Base-by-base conservation (phyloP, 2,329 filamentous ascomycete species). In the Trichoderma sp. region DNA sequence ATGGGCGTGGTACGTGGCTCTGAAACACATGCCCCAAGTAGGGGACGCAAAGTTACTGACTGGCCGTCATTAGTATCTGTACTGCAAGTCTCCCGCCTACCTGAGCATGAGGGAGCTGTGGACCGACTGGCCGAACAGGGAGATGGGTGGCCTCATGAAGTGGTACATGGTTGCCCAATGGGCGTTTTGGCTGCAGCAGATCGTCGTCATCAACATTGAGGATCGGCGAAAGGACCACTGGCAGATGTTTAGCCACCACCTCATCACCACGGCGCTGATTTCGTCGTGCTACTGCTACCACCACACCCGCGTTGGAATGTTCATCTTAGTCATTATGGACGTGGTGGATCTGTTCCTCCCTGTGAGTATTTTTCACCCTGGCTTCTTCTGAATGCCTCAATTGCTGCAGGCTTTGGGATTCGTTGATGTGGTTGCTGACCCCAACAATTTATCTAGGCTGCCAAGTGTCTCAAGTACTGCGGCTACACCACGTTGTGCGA, bases 201-300 rank as follows among this genome's bases (percentile, higher is more conserved):
- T 98, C 71, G 83, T 97, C 35, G 92, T 97, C 68, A 92, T 98
- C 77, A 91, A 97, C 80, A 93, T 98, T 69, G 95, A 99, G 80
- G 92, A 96, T 80, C 89, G 91, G 72, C 88, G 95, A 75, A 98
- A 98, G 81, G 95, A 99, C 74, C 91, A 97, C 80, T 91, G 89
- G 82, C 94, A 98, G 80, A 98, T 98, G 95, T 89, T 98, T 72
- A 90, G 89, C 19, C 95, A 98, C 79, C 95, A 99, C 81, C 87
- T 97, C 76, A 89, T 98, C 77, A 99, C 95, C 22, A 92, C 90
- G 74, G 83, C 84, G 5, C 87, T 99, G 53, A 89, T 99, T 71
- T 89, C 89, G 67, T 86, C 89, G 35, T 94, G 91, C 71, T 98
- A 98, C 78, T 87, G 89, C 72, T 97, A 96, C 78, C 90, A 94